These are phyloP conservation scores for Pseudoturritis turrita DNA, from an alignment of 345 rosid species.

Conservation along the genomic window DNA sequence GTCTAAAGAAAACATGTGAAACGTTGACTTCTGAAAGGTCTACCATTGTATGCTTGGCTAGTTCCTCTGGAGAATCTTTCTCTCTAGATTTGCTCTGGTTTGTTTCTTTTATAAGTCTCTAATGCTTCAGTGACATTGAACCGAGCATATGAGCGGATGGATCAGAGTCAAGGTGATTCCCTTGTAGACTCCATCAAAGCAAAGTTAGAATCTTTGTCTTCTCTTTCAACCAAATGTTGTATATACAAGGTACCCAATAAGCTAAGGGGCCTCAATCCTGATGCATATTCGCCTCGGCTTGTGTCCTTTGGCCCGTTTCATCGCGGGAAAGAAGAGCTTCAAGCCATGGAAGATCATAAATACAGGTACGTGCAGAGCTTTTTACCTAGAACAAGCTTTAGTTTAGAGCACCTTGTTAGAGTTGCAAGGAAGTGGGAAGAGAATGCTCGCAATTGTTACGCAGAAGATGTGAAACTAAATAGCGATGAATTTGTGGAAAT, in stretches of 20 bases:
- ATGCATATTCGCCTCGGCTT: conserved; percentile 21
- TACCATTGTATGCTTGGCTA: not conserved
- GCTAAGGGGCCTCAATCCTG: conserved; percentile 18
- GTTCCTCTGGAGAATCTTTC: not conserved
- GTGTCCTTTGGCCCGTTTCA: conserved; percentile 27
- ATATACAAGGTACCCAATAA: conserved; percentile 27
- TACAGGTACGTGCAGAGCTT: conserved; percentile 27
- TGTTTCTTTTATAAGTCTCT: not conserved
- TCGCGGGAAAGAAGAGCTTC: conserved; percentile 8
- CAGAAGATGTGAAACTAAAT: conserved; percentile 13
- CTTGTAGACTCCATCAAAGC: conserved; percentile 12
- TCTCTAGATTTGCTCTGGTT: not conserved
- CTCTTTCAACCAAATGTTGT: conserved; percentile 15
- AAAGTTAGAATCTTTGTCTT: conserved; percentile 21
- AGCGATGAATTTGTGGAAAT: conserved; percentile 28
- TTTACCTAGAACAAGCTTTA: conserved; percentile 11
- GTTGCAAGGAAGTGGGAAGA: conserved; percentile 23
- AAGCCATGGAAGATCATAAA: conserved; percentile 32
- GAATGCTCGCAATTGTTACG: conserved; percentile 30
- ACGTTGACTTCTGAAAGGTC: not conserved
- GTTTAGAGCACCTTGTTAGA: conserved; percentile 13
- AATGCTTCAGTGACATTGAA: not conserved
- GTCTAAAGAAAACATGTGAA: not conserved
- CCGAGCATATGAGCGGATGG: not conserved
- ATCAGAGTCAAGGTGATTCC: not conserved